phyloP scores from a whole-genome alignment of 2,329 filamentous ascomycete genomes.

The Botrytis fabae region DNA sequence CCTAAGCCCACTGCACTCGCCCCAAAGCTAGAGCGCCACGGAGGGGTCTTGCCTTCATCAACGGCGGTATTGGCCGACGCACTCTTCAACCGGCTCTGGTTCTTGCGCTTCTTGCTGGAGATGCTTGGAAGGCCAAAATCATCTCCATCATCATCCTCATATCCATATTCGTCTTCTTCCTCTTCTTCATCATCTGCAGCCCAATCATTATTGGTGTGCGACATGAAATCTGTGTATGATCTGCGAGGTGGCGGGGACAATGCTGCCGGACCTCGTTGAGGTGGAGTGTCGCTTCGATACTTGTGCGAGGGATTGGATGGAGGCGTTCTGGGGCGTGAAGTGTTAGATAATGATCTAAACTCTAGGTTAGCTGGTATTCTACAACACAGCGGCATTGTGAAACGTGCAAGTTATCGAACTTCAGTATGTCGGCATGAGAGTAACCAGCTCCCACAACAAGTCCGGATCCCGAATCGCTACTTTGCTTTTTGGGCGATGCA shows the following conservation, averaged over 20 bases:
- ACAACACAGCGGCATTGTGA: neutral
- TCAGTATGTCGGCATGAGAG: constrained; percentile 92
- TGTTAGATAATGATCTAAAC: constrained; percentile 54
- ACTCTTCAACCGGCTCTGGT: constrained; percentile 44
- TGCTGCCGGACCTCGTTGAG: constrained; percentile 53
- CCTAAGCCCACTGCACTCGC: constrained; percentile 43
- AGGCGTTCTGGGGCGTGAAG: constrained; percentile 73
- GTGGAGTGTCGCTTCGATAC: constrained; percentile 57
- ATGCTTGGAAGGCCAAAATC: constrained; percentile 94
- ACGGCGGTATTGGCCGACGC: constrained; percentile 27
- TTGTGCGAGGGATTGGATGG: constrained; percentile 60
- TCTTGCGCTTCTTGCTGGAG: constrained; percentile 82
- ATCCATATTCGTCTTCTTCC: constrained; percentile 70
- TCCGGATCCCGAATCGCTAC: constrained; percentile 57
- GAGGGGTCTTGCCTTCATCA: constrained; percentile 28
- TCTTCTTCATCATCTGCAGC: constrained; percentile 68
- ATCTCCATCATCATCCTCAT: constrained; percentile 84
- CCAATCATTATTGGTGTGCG: constrained; percentile 82
- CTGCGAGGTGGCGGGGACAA: constrained; percentile 65
- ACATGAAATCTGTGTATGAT: constrained; percentile 78
- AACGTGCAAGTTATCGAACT: constrained; percentile 75
- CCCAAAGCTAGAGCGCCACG: constrained; percentile 44
- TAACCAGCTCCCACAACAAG: constrained; percentile 92
- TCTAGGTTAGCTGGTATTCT: constrained; percentile 38
- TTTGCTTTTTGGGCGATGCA: constrained; percentile 53